Base-by-base conservation (phyloP, 108 stramenopile species). In the Phaeodactylum tricornutum region DNA sequence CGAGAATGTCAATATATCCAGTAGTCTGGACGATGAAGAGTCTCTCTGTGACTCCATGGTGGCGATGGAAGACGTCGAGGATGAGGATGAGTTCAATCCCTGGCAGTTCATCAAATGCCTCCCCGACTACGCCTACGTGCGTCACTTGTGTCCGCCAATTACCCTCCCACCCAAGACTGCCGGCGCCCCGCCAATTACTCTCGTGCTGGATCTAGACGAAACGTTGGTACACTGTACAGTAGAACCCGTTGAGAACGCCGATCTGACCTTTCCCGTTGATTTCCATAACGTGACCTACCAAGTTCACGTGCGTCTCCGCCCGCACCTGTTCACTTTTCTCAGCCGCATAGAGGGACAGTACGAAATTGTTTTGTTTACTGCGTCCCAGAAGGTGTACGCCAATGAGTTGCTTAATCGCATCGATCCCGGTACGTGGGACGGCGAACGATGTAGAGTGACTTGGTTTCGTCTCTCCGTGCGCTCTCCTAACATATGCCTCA, bases 181-280 rank as follows among this genome's bases (percentile, higher is more conserved):
- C 8, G 36, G 48, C 24, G 59, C 64, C 9, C 60, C 67, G 8
- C 72, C 76, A 16, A 73, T 84, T 15, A 66, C 72, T 29, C 75
- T 98, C 11, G 91, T 96, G 15, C 67, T 98, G 24, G 98, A 98
- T 66, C 66, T 98, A 25, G 98, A 98, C 55, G 98, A 98, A 62
- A 98, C 98, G 7, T 65, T 98, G 15, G 96, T 96, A 7, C 98
- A 98, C 61, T 93, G 89, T 44, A 92, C 90, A 0, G 92, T 98
- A 3, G 87, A 96, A 64, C 84, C 92, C 2, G 64, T 87, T 26
- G 32, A 54, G 5, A 74, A 88, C 62, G 90, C 97, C 27, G 94
- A 95, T 59, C 67, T 89, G 55, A 55, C 80, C 21, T 92, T 98
- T 46, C 88, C 92, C 1, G 94, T 98, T 14, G 83, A 64, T 30